Base-by-base conservation (phyloP, 2,329 filamentous ascomycete genomes). In the Stagonosporopsis chrysanthemi region DNA sequence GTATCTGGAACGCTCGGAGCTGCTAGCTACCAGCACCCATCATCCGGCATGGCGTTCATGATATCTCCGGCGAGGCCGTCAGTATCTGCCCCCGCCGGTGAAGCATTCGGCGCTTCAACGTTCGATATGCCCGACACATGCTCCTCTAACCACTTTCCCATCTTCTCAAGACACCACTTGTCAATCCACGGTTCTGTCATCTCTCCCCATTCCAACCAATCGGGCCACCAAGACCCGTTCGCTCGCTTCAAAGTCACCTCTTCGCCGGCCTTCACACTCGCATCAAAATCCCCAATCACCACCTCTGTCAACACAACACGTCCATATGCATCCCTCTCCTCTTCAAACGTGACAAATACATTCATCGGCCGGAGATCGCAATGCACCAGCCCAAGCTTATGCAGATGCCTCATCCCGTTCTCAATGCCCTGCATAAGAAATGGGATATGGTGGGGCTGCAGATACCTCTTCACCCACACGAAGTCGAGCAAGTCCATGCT, bases 301-400 rank as follows among this genome's bases (percentile, higher is more conserved):
- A 56, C 44, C 17, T 52, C 55, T 24, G 24, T 33, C 40, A 52
- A 28, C 8, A 44, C 11, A 15, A 53, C 40, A 19, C n/a, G 8
- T 1, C 26, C 35, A 3, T 52, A 14, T 7, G 26, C 49, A 35
- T 23, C 23, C 7, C 12, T 29, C n/a, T 14, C n/a, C 12, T 52
- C 17, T 8, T n/a, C 40, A 19, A 43, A 12, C 1, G 19, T 53
- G 12, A 49, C 38, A n/a, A 44, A 44, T 0, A 47, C 22, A 39
- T 57, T 57, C 35, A n/a, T 14, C 1, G 54, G 48, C 19, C 54
- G n/a, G 8, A 58, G 28, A 47, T 58, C 54, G 33, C 54, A 58
- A 33, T 52, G 54, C 5, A 58, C 48, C 4, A 58, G n/a, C 6
- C 48, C 38, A 1, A 52, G 29, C 3, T 6, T 4, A 41, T 58